A percentile compares a stretch with the other conserved stretches of the same genome.
Conservation (phyloP, 2,329 filamentous ascomycete genomes). For the Pseudocercospora pini-densiflorae region DNA sequence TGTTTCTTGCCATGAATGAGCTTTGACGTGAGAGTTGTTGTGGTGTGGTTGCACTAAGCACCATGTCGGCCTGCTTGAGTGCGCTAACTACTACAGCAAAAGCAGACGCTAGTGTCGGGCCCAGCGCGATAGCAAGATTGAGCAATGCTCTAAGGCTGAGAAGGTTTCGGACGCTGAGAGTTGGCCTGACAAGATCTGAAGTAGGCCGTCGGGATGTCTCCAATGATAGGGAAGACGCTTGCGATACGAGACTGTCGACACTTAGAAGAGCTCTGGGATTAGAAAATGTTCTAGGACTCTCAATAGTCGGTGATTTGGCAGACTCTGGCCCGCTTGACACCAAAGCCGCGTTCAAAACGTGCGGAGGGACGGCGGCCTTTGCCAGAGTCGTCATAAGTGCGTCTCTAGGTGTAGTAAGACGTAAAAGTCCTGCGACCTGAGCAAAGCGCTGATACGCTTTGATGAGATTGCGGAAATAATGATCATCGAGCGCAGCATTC, state of each 20-base stretch:
- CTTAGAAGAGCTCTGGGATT: conserved; percentile 75
- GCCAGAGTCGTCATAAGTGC: conserved; percentile 93
- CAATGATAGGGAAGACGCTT: conserved; percentile 55
- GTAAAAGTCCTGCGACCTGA: conserved; percentile 87
- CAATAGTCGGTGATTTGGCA: conserved; percentile 45
- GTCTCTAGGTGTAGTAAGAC: conserved; percentile 84
- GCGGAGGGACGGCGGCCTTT: conserved; percentile 89
- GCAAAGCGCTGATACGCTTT: conserved; percentile 93
- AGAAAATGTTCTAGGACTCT: conserved; percentile 65
- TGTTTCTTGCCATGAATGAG: conserved; percentile 21
- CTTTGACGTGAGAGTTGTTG: conserved; percentile 33
- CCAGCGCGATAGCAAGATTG: conserved; percentile 94
- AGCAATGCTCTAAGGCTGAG: conserved; percentile 87
- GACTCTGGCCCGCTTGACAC: conserved; percentile 26
- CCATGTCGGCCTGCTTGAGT: conserved; percentile 87
- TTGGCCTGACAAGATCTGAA: conserved; percentile 55
- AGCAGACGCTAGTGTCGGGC: conserved; percentile 79
- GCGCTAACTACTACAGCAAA: conserved; percentile 94
- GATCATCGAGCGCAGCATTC: conserved; percentile 86
- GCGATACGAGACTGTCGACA: conserved; percentile 70
- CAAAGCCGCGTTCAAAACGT: conserved; percentile 55
- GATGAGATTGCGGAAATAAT: conserved; percentile 91
- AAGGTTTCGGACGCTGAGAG: conserved; percentile 85
- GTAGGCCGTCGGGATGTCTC: conserved; percentile 64
- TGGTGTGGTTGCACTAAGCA: conserved; percentile 61